Conservation (phyloP, 768 basidiomycete genomes). For the Clavaria fumosa region DNA sequence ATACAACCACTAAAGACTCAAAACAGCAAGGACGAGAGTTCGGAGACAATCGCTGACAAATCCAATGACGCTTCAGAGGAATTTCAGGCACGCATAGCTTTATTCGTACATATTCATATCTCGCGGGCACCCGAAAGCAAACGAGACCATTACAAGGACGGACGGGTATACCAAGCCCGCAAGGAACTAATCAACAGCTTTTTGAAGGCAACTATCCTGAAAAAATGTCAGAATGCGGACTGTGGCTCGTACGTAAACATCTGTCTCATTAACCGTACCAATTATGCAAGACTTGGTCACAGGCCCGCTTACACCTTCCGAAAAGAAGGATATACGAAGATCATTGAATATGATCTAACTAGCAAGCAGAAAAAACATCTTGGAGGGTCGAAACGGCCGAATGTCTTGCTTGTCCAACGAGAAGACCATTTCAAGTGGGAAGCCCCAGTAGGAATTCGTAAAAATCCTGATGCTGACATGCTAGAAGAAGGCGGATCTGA, state of each 20-base stretch:
- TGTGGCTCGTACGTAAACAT: constrained; percentile 73
- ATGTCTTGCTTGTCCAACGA: constrained; percentile 51
- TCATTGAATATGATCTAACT: constrained; percentile 86
- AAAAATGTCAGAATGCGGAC: constrained; percentile 59
- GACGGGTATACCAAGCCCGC: constrained; percentile 71
- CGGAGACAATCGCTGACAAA: constrained; percentile 26
- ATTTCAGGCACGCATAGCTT: constrained; percentile 45
- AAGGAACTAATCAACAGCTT: constrained; percentile 76
- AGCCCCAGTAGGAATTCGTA: too few species aligned
- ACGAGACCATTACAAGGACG: constrained; percentile 82
- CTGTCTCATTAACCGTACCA: constrained; percentile 2
- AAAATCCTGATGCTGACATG: constrained; percentile 34
- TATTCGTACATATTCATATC: constrained; percentile 48
- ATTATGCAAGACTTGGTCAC: constrained; percentile 5
- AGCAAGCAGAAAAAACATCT: constrained; percentile 53
- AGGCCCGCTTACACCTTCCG: constrained; percentile 78
- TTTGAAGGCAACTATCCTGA: constrained; percentile 46
- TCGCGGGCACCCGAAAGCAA: constrained; percentile 33
- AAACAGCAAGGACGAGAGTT: constrained; percentile 26
- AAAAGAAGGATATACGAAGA: constrained; percentile 86
- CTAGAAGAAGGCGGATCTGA: constrained; percentile 38
- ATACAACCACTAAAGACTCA: constrained; percentile 14
- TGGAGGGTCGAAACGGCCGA: constrained; percentile 39
- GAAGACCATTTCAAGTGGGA: too few species aligned
- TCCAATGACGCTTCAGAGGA: constrained; percentile 43